Percentiles rank a stretch among this genome's conserved stretches.
Evolutionary conservation across 352 stramenopile species (phyloP).

Genomic region (Phytopythium sindhum): DNA sequence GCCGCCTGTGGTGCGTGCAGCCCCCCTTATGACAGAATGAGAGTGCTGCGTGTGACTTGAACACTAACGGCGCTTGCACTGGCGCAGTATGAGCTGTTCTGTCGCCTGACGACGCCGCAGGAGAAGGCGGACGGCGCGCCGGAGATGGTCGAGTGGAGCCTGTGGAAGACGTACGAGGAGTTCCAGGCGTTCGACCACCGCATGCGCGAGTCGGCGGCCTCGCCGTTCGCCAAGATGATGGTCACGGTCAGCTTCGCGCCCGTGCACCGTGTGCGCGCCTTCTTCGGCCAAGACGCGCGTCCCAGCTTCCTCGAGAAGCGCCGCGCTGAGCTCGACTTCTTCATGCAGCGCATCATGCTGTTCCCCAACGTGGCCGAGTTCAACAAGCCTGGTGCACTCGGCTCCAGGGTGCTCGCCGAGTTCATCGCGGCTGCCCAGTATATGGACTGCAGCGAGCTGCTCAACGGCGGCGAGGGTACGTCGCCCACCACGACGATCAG

Average conservation of each 20-base stretch:
- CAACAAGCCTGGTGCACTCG: slow-evolving; percentile 22
- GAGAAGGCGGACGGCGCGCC: slow-evolving; percentile 34
- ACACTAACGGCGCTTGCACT: slow-evolving; percentile 6
- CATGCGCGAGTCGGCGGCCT: slow-evolving; percentile 49
- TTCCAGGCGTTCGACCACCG: slow-evolving; percentile 69
- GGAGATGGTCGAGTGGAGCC: slow-evolving; percentile 49
- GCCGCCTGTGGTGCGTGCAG: slow-evolving; percentile 48
- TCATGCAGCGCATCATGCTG: slow-evolving; percentile 79
- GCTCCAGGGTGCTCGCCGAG: slow-evolving; percentile 57
- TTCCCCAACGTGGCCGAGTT: slow-evolving; percentile 73
- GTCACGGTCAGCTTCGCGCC: slow-evolving; percentile 76
- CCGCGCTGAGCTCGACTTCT: slow-evolving; percentile 77
- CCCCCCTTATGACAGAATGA: too few species aligned
- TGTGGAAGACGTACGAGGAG: slow-evolving; percentile 80
- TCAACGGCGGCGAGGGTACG: slow-evolving; percentile 7
- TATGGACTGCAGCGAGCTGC: slow-evolving; percentile 39
- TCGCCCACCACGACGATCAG: slow-evolving; percentile 24
- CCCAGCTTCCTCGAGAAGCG: slow-evolving; percentile 70
- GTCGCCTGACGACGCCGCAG: slow-evolving; percentile 32
- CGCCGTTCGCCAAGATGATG: slow-evolving; percentile 78
- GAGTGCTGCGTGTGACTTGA: background rate
- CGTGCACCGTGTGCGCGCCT: slow-evolving; percentile 57
- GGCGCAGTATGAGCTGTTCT: slow-evolving; percentile 53
- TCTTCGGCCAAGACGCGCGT: slow-evolving; percentile 76
- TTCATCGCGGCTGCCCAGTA: slow-evolving; percentile 53